Percentiles rank a stretch among this genome's conserved stretches.
These are phyloP conservation scores for Adansonia digitata DNA, from an alignment of 345 rosid genomes.

Conservation along the genomic window DNA sequence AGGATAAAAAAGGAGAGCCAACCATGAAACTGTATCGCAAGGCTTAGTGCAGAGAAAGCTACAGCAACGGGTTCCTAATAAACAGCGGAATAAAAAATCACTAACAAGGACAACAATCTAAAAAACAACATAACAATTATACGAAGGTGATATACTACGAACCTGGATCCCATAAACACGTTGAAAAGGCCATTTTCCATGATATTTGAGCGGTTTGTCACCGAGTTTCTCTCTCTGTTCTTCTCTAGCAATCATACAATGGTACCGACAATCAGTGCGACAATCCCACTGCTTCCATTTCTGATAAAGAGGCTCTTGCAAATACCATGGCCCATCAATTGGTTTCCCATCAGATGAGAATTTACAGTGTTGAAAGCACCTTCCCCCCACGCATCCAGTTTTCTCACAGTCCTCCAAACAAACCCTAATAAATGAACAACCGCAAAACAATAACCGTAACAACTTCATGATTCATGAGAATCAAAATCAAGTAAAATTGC, in stretches of 20 bases:
- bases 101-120: not conserved
- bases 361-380: slow-evolving; percentile 83
- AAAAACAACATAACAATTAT: not conserved
- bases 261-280: slow-evolving; percentile 56
- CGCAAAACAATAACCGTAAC: not conserved
- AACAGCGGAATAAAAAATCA: slow-evolving; percentile 1
- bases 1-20: slow-evolving; percentile 91
- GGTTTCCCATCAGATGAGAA: slow-evolving; percentile 84
- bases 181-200: slow-evolving; percentile 82
- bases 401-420: slow-evolving; percentile 71
- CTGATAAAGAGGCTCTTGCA: slow-evolving; percentile 82
- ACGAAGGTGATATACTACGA: not conserved
- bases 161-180: slow-evolving; percentile 84
- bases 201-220: slow-evolving; percentile 66
- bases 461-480: not conserved
- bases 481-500: not conserved
- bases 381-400: slow-evolving; percentile 74
- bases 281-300: slow-evolving; percentile 96
- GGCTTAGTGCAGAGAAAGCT: slow-evolving; percentile 71
- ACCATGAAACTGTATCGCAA: slow-evolving; percentile 78
- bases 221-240: slow-evolving; percentile 65
- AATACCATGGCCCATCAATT: slow-evolving; percentile 73
- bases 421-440: slow-evolving; percentile 39
- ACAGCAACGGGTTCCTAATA: slow-evolving; percentile 86
- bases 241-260: slow-evolving; percentile 84